Conservation (phyloP, 225 moss, liverwort and hornwort species). For the Asterella californica region DNA sequence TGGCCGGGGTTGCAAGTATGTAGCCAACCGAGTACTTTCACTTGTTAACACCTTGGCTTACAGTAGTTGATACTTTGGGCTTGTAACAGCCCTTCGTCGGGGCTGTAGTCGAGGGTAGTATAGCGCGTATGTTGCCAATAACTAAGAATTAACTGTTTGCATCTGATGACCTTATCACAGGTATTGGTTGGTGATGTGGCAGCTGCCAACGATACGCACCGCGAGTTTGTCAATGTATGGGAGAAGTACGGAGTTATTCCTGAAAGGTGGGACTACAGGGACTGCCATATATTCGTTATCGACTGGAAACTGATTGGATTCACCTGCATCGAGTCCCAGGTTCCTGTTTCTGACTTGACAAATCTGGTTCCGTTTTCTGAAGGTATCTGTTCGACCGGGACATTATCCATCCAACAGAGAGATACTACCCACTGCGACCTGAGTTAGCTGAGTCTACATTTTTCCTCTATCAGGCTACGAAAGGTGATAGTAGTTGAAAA, state of each 20-base stretch:
- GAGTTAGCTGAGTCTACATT: slow-evolving; percentile 50
- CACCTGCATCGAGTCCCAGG: background rate
- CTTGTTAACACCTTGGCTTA: background rate
- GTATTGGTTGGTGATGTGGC: slow-evolving; percentile 41
- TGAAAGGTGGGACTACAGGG: slow-evolving; percentile 28
- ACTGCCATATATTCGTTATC: background rate
- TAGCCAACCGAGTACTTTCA: background rate
- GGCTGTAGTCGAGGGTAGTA: background rate
- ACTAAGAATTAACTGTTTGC: background rate
- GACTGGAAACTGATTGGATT: background rate
- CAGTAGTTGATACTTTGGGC: background rate
- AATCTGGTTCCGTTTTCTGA: background rate
- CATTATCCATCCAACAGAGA: slow-evolving; percentile 43
- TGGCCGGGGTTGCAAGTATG: slow-evolving; percentile 47
- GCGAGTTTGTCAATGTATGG: slow-evolving; percentile 41
- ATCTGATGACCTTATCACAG: slow-evolving; percentile 19
- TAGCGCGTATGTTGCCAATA: background rate
- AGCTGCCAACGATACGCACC: slow-evolving; percentile 45
- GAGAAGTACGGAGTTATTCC: slow-evolving; percentile 43
- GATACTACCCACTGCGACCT: slow-evolving; percentile 44
- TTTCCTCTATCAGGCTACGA: slow-evolving; percentile 46
- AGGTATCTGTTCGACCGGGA: slow-evolving; percentile 42
- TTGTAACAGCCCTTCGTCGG: background rate
- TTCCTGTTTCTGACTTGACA: background rate
- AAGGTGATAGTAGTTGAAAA: slow-evolving; percentile 19